These are phyloP conservation scores for Yamadazyma kitorensis DNA, from an alignment of 805 yeast species.

Conservation along the genomic window DNA sequence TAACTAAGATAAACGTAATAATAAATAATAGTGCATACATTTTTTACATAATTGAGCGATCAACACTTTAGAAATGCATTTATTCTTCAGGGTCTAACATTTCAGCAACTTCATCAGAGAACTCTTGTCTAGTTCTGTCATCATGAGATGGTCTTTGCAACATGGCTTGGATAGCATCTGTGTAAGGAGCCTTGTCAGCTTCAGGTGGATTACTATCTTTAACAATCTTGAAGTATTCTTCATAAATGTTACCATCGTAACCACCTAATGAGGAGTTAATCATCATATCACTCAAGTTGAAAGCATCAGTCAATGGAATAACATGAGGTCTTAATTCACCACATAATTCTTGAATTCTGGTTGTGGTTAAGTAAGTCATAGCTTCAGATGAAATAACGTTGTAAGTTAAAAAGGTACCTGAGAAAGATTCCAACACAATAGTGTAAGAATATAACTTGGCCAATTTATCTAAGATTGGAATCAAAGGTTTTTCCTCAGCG, in stretches of 20 bases:
- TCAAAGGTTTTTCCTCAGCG: conserved; percentile 19
- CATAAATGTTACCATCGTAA: conserved; percentile 43
- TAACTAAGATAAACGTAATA: neutral
- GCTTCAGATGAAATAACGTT: conserved; percentile 30
- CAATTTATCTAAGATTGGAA: conserved; percentile 29
- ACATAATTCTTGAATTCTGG: conserved; percentile 31
- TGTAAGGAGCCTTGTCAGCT: conserved; percentile 40
- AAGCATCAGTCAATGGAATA: conserved; percentile 41
- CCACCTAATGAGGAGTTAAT: conserved; percentile 43
- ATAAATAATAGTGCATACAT: neutral
- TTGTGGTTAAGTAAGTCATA: conserved; percentile 24
- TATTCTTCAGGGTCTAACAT: conserved; percentile 18
- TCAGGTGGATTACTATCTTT: conserved; percentile 33
- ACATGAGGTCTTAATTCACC: conserved; percentile 38
- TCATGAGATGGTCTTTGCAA: conserved; percentile 37
- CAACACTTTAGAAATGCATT: neutral
- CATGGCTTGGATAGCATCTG: conserved; percentile 34
- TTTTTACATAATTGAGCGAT: neutral
- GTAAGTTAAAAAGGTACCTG: conserved; percentile 35
- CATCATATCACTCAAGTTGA: conserved; percentile 43
- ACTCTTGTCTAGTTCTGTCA: conserved; percentile 40
- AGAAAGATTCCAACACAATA: conserved; percentile 30
- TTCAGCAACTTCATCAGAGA: conserved; percentile 33
- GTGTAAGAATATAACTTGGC: conserved; percentile 33
- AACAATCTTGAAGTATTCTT: conserved; percentile 39